Evolutionary conservation across 768 basidiomycete species (phyloP).

Genomic region (Suillus occidentalis): DNA sequence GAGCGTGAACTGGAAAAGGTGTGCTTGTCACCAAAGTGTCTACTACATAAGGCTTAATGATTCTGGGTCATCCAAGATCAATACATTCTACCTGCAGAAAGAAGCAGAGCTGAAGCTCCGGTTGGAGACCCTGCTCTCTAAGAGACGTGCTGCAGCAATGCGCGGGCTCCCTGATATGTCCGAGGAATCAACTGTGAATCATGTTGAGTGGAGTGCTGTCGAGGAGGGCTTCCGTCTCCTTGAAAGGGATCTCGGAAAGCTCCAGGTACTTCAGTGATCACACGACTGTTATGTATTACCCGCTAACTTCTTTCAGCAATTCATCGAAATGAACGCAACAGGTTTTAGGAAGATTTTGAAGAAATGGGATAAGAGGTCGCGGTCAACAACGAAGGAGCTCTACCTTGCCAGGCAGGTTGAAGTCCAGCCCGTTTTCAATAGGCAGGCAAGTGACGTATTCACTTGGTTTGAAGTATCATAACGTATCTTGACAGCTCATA

Average conservation of each 20-base stretch:
- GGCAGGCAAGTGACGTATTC: conserved; percentile 61
- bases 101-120: conserved; percentile 92
- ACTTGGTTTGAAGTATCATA: conserved; percentile 10
- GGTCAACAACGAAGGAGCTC: conserved; percentile 92
- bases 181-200: conserved; percentile 53
- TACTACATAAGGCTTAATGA: conserved; percentile 9
- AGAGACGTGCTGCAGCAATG: conserved; percentile 81
- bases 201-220: conserved; percentile 93
- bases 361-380: conserved; percentile 98
- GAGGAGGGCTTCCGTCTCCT: conserved; percentile 95
- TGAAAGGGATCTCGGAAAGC: conserved; percentile 90
- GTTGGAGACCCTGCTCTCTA: conserved; percentile 90
- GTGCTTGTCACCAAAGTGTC: conserved; percentile 18
- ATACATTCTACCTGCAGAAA: conserved; percentile 95
- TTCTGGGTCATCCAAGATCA: conserved; percentile 63
- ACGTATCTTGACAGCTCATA: conserved; percentile 64
- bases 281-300: conserved; percentile 15
- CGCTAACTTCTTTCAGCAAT: conserved; percentile 61
- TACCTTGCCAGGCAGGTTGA: conserved; percentile 97
- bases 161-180: conserved; percentile 66
- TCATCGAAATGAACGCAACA: conserved; percentile 94
- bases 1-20: conserved; percentile 98
- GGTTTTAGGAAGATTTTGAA: conserved; percentile 98
- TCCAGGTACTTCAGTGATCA: conserved; percentile 62
- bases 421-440: conserved; percentile 97